Evolutionary conservation across 768 basidiomycete genomes (phyloP).

Genomic region (Lactarius sanguifluus): DNA sequence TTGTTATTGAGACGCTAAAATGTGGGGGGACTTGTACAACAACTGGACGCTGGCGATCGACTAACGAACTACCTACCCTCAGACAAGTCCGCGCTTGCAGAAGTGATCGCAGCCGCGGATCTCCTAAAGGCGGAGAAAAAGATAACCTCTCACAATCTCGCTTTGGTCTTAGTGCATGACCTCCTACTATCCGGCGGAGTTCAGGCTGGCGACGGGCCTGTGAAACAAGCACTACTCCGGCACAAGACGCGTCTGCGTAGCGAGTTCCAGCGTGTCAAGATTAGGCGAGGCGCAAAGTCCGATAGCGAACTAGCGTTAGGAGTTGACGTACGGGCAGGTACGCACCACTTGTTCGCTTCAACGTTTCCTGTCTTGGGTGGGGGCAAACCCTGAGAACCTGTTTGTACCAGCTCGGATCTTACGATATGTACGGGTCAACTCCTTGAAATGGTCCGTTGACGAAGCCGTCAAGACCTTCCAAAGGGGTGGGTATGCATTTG

Average conservation of each 20-base stretch:
- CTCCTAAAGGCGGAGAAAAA: slow-evolving; percentile 77
- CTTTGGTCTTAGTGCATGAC: slow-evolving; percentile 89
- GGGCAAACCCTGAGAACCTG: slow-evolving; percentile 2
- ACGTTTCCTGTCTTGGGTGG: slow-evolving; percentile 4
- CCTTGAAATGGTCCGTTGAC: slow-evolving; percentile 60
- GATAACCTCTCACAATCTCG: slow-evolving; percentile 71
- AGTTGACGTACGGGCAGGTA: slow-evolving; percentile 66
- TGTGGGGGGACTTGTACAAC: slow-evolving; percentile 47
- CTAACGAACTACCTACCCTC: slow-evolving; percentile 18
- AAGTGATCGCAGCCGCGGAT: slow-evolving; percentile 65
- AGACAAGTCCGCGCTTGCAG: slow-evolving; percentile 78
- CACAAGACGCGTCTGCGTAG: slow-evolving; percentile 88
- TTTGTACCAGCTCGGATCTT: slow-evolving; percentile 59
- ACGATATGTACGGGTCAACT: slow-evolving; percentile 85
- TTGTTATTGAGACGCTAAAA: slow-evolving; percentile 94
- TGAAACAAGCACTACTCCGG: slow-evolving; percentile 82
- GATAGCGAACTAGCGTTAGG: slow-evolving; percentile 63
- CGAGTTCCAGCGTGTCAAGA: slow-evolving; percentile 83
- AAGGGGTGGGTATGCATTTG: slow-evolving; percentile 53
- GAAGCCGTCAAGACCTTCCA: slow-evolving; percentile 61
- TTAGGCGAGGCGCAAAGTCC: slow-evolving; percentile 66
- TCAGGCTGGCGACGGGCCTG: slow-evolving; percentile 85
- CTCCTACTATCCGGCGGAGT: slow-evolving; percentile 80
- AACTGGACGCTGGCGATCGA: neutral
- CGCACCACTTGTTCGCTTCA: slow-evolving; percentile 23